Conservation (phyloP, 2,329 filamentous ascomycete genomes). For the Verticillium longisporum region DNA sequence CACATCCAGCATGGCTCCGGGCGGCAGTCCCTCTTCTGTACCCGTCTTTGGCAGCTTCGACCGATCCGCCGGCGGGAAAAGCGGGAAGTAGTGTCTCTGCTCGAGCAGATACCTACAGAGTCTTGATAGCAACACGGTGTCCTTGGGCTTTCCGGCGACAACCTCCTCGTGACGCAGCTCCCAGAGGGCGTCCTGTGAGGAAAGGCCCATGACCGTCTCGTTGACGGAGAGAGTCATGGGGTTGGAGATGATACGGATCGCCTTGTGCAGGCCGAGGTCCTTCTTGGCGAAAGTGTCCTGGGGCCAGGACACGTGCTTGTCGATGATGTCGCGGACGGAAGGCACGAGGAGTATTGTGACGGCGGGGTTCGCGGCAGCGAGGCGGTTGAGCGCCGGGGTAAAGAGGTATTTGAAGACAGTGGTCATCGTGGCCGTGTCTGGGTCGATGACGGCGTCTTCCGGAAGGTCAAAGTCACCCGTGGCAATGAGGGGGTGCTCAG, state of each 20-base stretch:
- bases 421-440: slow-evolving; percentile 71
- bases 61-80: slow-evolving; percentile 75
- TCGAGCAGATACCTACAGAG: slow-evolving; percentile 73
- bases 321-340: slow-evolving; percentile 74
- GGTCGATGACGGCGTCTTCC: slow-evolving; percentile 58
- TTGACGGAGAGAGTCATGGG: slow-evolving; percentile 87
- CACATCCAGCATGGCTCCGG: slow-evolving; percentile 74
- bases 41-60: slow-evolving; percentile 60
- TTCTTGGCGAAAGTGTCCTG: slow-evolving; percentile 55
- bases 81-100: slow-evolving; percentile 83
- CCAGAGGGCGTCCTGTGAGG: slow-evolving; percentile 75
- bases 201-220: slow-evolving; percentile 75
- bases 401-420: slow-evolving; percentile 81
- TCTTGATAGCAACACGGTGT: slow-evolving; percentile 61
- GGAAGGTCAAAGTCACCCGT: slow-evolving; percentile 73
- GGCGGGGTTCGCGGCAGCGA: slow-evolving; percentile 62
- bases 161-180: slow-evolving; percentile 74
- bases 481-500: slow-evolving; percentile 83
- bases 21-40: slow-evolving; percentile 50
- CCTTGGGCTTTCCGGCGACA: slow-evolving; percentile 47
- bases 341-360: slow-evolving; percentile 80
- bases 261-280: slow-evolving; percentile 72
- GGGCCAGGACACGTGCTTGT: slow-evolving; percentile 82
- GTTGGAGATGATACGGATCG: slow-evolving; percentile 74
- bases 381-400: slow-evolving; percentile 62